phyloP scores from a whole-genome alignment of 106 monocot genomes.

The Triglochin maritima region DNA sequence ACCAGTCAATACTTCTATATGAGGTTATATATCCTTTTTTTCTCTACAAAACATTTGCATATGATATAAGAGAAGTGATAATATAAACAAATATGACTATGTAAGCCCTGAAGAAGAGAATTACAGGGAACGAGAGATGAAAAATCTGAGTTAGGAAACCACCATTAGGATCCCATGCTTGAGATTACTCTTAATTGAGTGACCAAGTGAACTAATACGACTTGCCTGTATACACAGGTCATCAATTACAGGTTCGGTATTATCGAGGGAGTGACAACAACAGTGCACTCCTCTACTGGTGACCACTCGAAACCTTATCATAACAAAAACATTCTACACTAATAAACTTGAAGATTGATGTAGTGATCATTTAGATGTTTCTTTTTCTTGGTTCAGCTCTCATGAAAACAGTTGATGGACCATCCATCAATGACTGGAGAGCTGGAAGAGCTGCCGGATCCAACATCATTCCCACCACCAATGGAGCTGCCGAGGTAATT shows the following conservation, averaged over 20 bases:
- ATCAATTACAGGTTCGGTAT: slow-evolving; percentile 83
- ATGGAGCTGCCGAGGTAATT: slow-evolving; percentile 87
- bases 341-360: background rate
- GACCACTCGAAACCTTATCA: background rate
- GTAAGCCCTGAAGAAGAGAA: too few relatives aligned
- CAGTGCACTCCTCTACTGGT: slow-evolving; percentile 87
- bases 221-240: slow-evolving; percentile 25
- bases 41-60: too few relatives aligned
- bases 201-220: background rate
- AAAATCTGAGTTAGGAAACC: too few relatives aligned
- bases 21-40: too few relatives aligned
- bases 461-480: slow-evolving; percentile 93
- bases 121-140: too few relatives aligned
- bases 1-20: too few relatives aligned
- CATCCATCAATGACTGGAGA: slow-evolving; percentile 85
- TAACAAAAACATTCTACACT: too few relatives aligned
- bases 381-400: slow-evolving; percentile 35
- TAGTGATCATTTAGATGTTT: background rate
- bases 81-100: too few relatives aligned
- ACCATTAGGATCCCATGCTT: too few relatives aligned
- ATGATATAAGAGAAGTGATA: too few relatives aligned
- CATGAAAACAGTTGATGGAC: slow-evolving; percentile 91
- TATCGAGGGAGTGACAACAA: slow-evolving; percentile 87
- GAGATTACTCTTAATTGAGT: too few relatives aligned
- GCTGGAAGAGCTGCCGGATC: slow-evolving; percentile 91